Percentiles rank a stretch among this genome's conserved stretches.
Evolutionary conservation across 139 green algal genomes (phyloP).

Genomic region (Tetratostichococcus sp.): DNA sequence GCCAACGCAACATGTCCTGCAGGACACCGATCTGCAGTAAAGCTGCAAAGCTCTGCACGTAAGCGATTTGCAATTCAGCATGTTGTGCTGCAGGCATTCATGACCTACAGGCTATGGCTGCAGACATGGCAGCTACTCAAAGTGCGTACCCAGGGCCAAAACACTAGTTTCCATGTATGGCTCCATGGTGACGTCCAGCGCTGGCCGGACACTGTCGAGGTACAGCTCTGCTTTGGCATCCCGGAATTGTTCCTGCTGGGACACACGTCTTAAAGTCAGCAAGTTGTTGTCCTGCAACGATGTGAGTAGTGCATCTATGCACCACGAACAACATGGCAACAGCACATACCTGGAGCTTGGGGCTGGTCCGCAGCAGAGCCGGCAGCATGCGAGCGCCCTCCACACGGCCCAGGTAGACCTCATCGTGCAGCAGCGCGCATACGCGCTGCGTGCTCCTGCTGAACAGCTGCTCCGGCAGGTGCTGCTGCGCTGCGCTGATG

Average conservation of each 20-base stretch:
- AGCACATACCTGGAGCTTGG: background rate
- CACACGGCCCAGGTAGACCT: constrained; percentile 12
- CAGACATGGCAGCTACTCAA: background rate
- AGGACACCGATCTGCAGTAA: too few relatives aligned
- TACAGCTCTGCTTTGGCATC: constrained; percentile 11
- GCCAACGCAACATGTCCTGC: constrained; percentile 20
- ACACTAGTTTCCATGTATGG: constrained; percentile 36
- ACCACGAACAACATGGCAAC: background rate
- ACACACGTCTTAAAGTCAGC: too few relatives aligned
- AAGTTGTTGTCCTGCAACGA: background rate
- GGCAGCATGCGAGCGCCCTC: constrained; percentile 6
- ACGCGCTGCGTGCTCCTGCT: background rate
- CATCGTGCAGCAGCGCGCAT: constrained; percentile 5
- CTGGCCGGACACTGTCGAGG: constrained; percentile 2
- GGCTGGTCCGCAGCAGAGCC: background rate
- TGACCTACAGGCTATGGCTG: too few relatives aligned
- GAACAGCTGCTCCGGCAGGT: constrained; percentile 18
- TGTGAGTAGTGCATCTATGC: background rate
- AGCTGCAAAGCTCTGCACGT: too few relatives aligned
- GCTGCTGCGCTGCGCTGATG: background rate
- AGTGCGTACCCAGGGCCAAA: constrained; percentile 26
- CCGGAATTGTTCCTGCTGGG: constrained; percentile 13
- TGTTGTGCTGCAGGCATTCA: background rate
- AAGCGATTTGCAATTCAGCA: too few relatives aligned
- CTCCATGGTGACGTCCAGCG: background rate